Evolutionary conservation across 2,329 filamentous ascomycete species (phyloP), one percentile per base, ranked within the genome.

Genomic region (Stagonosporopsis vannaccii): DNA sequence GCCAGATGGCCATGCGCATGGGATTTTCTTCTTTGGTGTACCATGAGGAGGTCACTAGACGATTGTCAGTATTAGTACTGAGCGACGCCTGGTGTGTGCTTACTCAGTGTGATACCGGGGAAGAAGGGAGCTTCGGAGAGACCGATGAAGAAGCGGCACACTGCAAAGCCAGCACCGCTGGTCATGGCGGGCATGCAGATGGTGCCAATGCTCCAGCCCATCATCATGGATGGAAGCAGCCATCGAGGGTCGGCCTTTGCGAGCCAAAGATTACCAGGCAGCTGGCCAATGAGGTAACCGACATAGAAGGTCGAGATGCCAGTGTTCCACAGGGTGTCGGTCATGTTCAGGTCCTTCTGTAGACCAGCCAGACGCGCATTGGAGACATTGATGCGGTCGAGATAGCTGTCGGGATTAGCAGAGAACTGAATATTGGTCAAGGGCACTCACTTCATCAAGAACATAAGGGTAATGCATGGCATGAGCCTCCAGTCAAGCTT

Each of bases 261-360:
- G 48, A 82, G 72, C 49, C 79, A 75, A 25, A 82, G 66, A 59
- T 81, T 82, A 19, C 78, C 80, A 0, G 80, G 80, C 0, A 82
- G 71, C 52, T 82, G 79, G 6, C 78, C 74, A 47, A 81, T 65
- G 26, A 81, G 76, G 58, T 80, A 81, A 19, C 79, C 79, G 3
- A 82, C 76, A 40, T 81, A 81, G 60, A 77, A 82, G 51, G 75
- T 69, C 39, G 72, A 81, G 30, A 78, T 81, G 12, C 69, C 79
- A 26, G 72, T 61, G 6, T 69, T 74, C 71, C 80, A 82, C 28
- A 76, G 25, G 1, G 56, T 57, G 32, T 68, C 66, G 4, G 32
- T 57, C 62, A 67, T 67, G 51, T 66, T 56, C 7, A 81, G 64
- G 56, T 78, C 75, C 20, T 69, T 57, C 51, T 78, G 71, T 28